Base-by-base conservation (phyloP, 2,329 filamentous ascomycete species). In the Cercospora zeina region DNA sequence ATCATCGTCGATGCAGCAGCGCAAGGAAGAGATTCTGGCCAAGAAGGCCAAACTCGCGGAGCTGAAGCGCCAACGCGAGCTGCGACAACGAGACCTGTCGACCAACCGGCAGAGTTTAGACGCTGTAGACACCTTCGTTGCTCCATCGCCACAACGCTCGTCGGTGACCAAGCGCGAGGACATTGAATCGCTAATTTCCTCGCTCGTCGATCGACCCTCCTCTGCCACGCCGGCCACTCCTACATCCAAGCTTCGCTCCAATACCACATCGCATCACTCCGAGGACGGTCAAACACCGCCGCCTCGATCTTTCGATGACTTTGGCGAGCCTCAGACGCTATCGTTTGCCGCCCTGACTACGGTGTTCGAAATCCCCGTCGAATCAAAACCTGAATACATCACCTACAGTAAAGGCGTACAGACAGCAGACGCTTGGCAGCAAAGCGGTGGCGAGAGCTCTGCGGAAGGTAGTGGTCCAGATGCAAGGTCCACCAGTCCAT, bases 361-460 rank as follows among this genome's bases (percentile, higher is more conserved):
- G 34, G 85, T 95, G 63, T 92, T 89, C 77, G 93, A 96, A 76
- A 89, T 87, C 67, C 86, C 89, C 1, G 89, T 90, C 1, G 85
- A 81, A 66, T 74, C 77, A 57, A 82, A 79, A 69, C 79, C 79
- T 67, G 95, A 99, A 76, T 82, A 96, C 63, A 92, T 96, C 73
- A 96, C 92, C 58, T 99, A 99, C 81, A 97, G 90, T 82, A 97
- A 97, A 79, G 93, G 88, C 60, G 92, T 97, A 21, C 96, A 99
- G 77, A 97, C 95, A 14, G 86, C 89, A 21, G 89, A 91, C 71
- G 86, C 88, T 65, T 90, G 90, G 86, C 50, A 54, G 14, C 59
- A 64, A 54, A 47, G 55, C 10, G 55, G 58, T 4, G 79, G 82
- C 55, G 82, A 81, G 3, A 80, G 82, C 53, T 30, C 49, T 42